These are phyloP conservation scores for Aphanomyces cochlioides DNA, from an alignment of 352 stramenopile genomes.

Conservation along the genomic window DNA sequence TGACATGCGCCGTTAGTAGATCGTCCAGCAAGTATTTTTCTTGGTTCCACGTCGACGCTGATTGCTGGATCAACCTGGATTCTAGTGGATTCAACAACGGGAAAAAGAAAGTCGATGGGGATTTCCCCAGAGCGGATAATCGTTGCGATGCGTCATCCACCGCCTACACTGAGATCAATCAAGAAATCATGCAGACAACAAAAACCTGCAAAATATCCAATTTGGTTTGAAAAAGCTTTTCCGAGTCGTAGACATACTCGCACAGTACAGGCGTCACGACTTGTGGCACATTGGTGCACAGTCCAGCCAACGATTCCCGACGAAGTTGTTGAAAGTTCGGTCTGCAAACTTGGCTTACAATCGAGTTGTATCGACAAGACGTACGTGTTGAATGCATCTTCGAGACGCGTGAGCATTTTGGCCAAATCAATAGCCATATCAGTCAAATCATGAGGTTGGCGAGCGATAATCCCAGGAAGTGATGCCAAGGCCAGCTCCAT, in stretches of 20 bases:
- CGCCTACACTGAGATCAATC: not conserved
- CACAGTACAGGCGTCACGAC: constrained; percentile 12
- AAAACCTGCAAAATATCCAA: constrained; percentile 14
- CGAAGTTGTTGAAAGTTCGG: constrained; percentile 20
- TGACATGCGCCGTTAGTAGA: constrained; percentile 20
- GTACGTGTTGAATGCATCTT: constrained; percentile 27
- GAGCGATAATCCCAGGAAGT: constrained; percentile 12
- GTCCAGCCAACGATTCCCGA: constrained; percentile 5
- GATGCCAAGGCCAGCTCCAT: constrained; percentile 16
- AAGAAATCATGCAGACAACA: not conserved
- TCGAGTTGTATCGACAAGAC: not conserved
- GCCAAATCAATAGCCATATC: constrained; percentile 18
- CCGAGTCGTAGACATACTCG: constrained; percentile 17
- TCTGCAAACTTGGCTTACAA: not conserved
- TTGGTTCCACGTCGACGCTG: not conserved
- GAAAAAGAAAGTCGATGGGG: constrained; percentile 14
- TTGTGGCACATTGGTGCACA: constrained; percentile 7
- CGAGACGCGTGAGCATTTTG: constrained; percentile 8
- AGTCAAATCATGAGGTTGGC: constrained; percentile 22
- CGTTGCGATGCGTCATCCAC: not conserved
- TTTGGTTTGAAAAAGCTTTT: constrained; percentile 25
- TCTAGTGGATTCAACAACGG: constrained; percentile 18
- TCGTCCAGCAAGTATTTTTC: constrained; percentile 15
- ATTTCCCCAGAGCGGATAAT: not conserved
- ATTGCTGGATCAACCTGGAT: constrained; percentile 14